A percentile compares a stretch with the other conserved stretches of the same genome.
phyloP scores from a whole-genome alignment of 2,329 filamentous ascomycete species.

The Curvularia verruculosa region DNA sequence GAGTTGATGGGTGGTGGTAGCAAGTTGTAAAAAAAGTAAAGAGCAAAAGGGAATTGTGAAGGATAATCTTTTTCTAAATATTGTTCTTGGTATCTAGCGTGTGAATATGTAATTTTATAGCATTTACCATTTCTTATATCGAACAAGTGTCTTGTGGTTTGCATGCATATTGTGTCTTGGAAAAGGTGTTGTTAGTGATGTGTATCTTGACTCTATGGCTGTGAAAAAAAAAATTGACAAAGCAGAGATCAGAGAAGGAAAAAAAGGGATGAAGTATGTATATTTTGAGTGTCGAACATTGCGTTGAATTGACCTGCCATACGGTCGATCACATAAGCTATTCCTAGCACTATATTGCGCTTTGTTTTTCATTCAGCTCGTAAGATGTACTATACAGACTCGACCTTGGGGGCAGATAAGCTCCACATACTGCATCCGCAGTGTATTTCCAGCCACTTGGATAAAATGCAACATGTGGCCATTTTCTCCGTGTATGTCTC shows the following conservation, averaged over 20 bases:
- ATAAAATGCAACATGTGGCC: no score
- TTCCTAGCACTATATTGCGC: no score
- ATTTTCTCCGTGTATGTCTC: no score
- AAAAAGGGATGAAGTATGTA: background rate
- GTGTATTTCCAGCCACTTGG: no score
- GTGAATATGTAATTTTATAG: slow-evolving; percentile 10
- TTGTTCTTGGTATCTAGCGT: background rate
- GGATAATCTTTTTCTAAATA: background rate
- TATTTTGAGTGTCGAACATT: background rate
- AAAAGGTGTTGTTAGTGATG: background rate
- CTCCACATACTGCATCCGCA: no score
- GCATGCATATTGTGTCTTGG: background rate
- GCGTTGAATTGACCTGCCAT: no score
- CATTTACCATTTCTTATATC: background rate
- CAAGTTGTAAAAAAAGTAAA: slow-evolving; percentile 40
- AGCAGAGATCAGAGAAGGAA: background rate
- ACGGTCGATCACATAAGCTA: no score
- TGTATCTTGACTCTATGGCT: background rate
- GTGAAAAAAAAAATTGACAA: background rate
- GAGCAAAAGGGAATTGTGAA: background rate
- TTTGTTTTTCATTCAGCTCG: background rate
- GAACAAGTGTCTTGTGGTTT: no score
- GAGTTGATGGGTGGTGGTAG: slow-evolving; percentile 67
- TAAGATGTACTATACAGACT: background rate
- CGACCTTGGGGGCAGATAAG: no score